Conservation (phyloP, 1,284 basidiomycete genomes). For the Tylopilus sp. region DNA sequence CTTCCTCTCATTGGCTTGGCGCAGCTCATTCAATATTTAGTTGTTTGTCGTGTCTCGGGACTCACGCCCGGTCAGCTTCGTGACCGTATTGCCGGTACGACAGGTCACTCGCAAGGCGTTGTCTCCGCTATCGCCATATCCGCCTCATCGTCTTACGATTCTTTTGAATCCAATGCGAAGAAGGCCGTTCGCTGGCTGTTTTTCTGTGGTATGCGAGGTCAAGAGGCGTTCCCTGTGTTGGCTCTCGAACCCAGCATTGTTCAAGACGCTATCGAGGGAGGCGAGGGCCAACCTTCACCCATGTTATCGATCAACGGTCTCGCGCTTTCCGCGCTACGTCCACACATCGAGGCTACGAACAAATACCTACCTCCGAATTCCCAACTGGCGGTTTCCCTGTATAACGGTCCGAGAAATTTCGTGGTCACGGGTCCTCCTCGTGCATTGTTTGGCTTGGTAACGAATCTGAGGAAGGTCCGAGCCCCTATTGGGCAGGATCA, state of each 20-base stretch:
- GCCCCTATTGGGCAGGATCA: conserved; percentile 89
- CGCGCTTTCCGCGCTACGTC: conserved; percentile 71
- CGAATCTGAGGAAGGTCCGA: conserved; percentile 83
- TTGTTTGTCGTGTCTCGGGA: conserved; percentile 71
- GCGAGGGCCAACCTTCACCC: conserved; percentile 89
- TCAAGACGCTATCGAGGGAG: conserved; percentile 85
- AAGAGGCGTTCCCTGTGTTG: conserved; percentile 92
- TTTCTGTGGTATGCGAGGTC: conserved; percentile 90
- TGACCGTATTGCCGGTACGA: conserved; percentile 76
- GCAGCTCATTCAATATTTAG: conserved; percentile 91
- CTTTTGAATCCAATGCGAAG: conserved; percentile 69
- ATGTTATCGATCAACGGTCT: conserved; percentile 93
- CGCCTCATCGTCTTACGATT: conserved; percentile 73
- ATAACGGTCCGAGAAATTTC: conserved; percentile 89
- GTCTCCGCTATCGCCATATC: conserved; percentile 89
- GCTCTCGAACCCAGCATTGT: conserved; percentile 87
- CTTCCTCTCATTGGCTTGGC: conserved; percentile 95
- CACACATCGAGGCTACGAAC: conserved; percentile 87
- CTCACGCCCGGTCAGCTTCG: conserved; percentile 81
- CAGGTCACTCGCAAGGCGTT: conserved; percentile 96
- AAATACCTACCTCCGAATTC: conserved; percentile 77
- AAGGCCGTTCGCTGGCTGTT: conserved; percentile 92
- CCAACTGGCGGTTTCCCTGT: conserved; percentile 80
- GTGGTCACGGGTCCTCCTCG: conserved; percentile 93
- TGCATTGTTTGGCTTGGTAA: conserved; percentile 92